phyloP scores from a whole-genome alignment of 352 stramenopile species.

The Globisporangium yorkense region DNA sequence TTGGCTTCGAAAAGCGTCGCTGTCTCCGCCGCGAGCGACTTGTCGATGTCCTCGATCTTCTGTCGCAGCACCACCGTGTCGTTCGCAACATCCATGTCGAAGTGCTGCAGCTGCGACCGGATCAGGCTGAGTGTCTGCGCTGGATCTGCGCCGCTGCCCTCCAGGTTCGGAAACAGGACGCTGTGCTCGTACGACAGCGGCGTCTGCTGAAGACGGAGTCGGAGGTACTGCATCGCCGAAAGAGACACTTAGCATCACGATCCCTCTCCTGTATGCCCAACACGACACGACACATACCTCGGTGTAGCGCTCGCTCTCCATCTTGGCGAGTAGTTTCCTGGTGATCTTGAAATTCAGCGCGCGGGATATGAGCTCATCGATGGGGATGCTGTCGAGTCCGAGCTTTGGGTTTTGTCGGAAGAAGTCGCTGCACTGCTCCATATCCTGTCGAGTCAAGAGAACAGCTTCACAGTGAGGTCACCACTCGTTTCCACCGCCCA shows the following conservation, averaged over 20 bases:
- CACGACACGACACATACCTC: slow-evolving; percentile 26
- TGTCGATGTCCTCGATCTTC: slow-evolving; percentile 75
- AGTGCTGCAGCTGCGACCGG: slow-evolving; percentile 46
- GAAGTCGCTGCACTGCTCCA: slow-evolving; percentile 71
- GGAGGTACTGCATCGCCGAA: slow-evolving; percentile 49
- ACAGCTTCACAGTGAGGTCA: background rate
- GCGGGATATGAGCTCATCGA: slow-evolving; percentile 32
- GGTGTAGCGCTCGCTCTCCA: slow-evolving; percentile 67
- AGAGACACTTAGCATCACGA: background rate
- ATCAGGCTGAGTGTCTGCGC: slow-evolving; percentile 49
- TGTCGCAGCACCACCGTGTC: slow-evolving; percentile 63
- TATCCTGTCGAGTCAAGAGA: slow-evolving; percentile 25
- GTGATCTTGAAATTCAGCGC: slow-evolving; percentile 69
- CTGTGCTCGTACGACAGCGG: slow-evolving; percentile 56
- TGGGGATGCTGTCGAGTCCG: slow-evolving; percentile 27
- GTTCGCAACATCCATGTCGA: slow-evolving; percentile 61
- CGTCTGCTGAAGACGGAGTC: slow-evolving; percentile 53
- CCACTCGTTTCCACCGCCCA: background rate
- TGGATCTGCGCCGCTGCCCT: slow-evolving; percentile 27
- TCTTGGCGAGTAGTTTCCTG: slow-evolving; percentile 34
- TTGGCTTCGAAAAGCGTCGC: slow-evolving; percentile 42
- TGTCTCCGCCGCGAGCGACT: slow-evolving; percentile 42
- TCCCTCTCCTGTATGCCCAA: background rate
- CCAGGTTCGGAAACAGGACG: slow-evolving; percentile 67
- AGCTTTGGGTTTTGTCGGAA: slow-evolving; percentile 59